phyloP scores from a whole-genome alignment of 2,329 filamentous ascomycete genomes.

The Magnaporthales sp. region DNA sequence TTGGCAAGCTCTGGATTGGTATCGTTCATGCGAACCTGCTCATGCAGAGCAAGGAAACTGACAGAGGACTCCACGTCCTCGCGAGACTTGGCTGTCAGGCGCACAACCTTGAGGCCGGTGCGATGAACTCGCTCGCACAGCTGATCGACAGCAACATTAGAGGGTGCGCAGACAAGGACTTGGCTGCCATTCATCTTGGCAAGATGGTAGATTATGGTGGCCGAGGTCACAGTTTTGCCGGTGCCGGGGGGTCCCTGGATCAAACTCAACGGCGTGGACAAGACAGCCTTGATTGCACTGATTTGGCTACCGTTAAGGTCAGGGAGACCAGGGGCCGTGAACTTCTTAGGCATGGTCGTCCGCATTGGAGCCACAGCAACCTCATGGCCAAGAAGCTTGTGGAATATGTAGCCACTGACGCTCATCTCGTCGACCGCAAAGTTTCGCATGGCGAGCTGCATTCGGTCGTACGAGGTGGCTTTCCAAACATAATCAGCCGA shows the following conservation, averaged over 20 bases:
- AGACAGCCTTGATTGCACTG: conserved; percentile 87
- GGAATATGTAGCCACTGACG: conserved; percentile 97
- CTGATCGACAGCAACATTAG: conserved; percentile 97
- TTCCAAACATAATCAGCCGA: conserved; percentile 99
- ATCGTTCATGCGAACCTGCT: conserved; percentile 96
- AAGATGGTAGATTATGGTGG: conserved; percentile 96
- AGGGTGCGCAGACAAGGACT: conserved; percentile 92
- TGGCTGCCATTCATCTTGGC: conserved; percentile 92
- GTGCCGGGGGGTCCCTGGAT: conserved; percentile 97
- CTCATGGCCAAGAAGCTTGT: conserved; percentile 90
- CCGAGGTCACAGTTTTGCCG: conserved; percentile 96
- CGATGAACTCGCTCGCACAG: conserved; percentile 94
- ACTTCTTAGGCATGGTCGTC: conserved; percentile 91
- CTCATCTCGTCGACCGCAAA: conserved; percentile 98
- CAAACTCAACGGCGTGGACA: conserved; percentile 87
- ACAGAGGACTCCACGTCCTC: conserved; percentile 99
- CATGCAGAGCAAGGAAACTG: conserved; percentile 87
- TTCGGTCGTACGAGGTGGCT: conserved; percentile 96
- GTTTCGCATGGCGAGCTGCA: conserved; percentile 99
- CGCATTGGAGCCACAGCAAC: conserved; percentile 94
- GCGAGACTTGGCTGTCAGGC: conserved; percentile 95
- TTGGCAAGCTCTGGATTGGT: conserved; percentile 91
- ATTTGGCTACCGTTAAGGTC: conserved; percentile 95
- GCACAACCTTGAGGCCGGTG: conserved; percentile 92
- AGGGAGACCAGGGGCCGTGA: conserved; percentile 86